These are phyloP conservation scores for Cladosporium austrohemisphaericum DNA, from an alignment of 2,329 filamentous ascomycete genomes.

Conservation along the genomic window DNA sequence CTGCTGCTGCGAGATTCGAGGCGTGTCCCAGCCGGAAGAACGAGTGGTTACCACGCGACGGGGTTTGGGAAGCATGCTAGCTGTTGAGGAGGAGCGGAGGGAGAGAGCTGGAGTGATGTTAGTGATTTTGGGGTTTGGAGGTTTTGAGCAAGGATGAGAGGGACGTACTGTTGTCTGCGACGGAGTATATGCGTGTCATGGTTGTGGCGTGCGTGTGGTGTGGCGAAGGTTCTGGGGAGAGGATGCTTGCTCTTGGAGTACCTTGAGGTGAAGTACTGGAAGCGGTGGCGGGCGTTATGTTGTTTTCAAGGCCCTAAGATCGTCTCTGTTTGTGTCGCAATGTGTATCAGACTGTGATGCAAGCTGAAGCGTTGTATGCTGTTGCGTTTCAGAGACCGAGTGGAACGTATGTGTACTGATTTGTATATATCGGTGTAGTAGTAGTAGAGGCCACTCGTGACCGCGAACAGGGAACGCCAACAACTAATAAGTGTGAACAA, in stretches of 20 bases:
- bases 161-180: constrained; percentile 5
- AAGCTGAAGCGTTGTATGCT: too few species aligned
- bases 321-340: too few species aligned
- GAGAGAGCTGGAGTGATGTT: constrained; percentile 1
- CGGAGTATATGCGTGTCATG: not conserved
- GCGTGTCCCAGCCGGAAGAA: constrained; percentile 11
- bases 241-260: not conserved
- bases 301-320: too few species aligned
- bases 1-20: constrained; percentile 11
- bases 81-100: constrained; percentile 15
- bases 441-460: too few species aligned
- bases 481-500: too few species aligned
- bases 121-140: not conserved
- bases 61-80: constrained; percentile 9
- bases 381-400: too few species aligned
- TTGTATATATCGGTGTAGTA: too few species aligned
- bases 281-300: too few species aligned
- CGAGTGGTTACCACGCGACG: not conserved
- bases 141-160: not conserved
- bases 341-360: too few species aligned
- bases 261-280: too few species aligned
- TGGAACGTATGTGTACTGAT: too few species aligned
- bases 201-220: not conserved
- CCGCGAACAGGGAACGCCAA: too few species aligned
- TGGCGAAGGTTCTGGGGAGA: not conserved